phyloP scores from a whole-genome alignment of 192 early-diverging fungal genomes.

The Helicostylum pulchrum region DNA sequence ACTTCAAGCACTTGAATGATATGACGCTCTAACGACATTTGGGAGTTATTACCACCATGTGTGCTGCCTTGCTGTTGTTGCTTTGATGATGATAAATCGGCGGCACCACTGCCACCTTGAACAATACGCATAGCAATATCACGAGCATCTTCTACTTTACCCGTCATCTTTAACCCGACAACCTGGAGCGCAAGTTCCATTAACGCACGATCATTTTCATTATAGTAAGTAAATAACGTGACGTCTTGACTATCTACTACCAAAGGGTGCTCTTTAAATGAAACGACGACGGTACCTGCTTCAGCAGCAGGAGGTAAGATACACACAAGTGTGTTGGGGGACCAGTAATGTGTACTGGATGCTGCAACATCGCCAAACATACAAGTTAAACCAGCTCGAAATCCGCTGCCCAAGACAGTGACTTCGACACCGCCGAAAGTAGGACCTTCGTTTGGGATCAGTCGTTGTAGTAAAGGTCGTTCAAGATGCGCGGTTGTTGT shows the following conservation, averaged over 20 bases:
- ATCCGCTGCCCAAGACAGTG: constrained; percentile 70
- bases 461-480: constrained; percentile 37
- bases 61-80: constrained; percentile 31
- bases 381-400: constrained; percentile 66
- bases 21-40: constrained; percentile 37
- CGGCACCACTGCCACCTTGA: constrained; percentile 20
- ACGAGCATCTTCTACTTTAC: constrained; percentile 62
- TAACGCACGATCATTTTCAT: constrained; percentile 75
- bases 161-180: constrained; percentile 67
- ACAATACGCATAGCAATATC: constrained; percentile 63
- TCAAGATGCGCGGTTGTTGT: not conserved
- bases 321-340: constrained; percentile 68
- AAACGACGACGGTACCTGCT: constrained; percentile 61
- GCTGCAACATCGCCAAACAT: constrained; percentile 70
- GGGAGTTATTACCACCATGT: constrained; percentile 22
- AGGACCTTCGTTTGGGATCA: constrained; percentile 77
- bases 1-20: constrained; percentile 37
- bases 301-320: constrained; percentile 65
- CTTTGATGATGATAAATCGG: not conserved
- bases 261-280: constrained; percentile 38
- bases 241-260: constrained; percentile 35
- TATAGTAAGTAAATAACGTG: constrained; percentile 47
- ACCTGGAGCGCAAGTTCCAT: constrained; percentile 81
- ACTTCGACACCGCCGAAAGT: constrained; percentile 73
- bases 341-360: constrained; percentile 66